A percentile compares a stretch with the other conserved stretches of the same genome.
Conservation (phyloP, 2,329 filamentous ascomycete genomes). For the Ophiostoma montium region DNA sequence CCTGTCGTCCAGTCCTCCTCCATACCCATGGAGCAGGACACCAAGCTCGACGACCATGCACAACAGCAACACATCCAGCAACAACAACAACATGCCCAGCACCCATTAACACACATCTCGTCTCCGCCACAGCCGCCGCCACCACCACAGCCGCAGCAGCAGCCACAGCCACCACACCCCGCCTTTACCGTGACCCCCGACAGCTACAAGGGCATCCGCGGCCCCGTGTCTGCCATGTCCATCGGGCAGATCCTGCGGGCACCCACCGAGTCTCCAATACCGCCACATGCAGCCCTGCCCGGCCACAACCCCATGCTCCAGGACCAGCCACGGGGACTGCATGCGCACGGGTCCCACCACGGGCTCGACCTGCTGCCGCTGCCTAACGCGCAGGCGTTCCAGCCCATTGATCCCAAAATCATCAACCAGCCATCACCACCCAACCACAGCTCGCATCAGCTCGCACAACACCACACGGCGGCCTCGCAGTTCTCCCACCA, state of each 20-base stretch:
- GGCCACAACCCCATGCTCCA: slow-evolving; percentile 20
- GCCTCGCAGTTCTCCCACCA: background rate
- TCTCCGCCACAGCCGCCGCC: slow-evolving; percentile 26
- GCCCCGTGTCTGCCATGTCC: slow-evolving; percentile 30
- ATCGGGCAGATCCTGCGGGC: slow-evolving; percentile 18
- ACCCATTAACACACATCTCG: slow-evolving; percentile 16
- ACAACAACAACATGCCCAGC: background rate
- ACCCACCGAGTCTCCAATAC: slow-evolving; percentile 16
- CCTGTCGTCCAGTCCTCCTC: background rate
- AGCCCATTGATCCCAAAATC: slow-evolving; percentile 47
- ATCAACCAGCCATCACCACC: slow-evolving; percentile 29
- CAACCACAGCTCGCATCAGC: background rate
- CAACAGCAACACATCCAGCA: background rate
- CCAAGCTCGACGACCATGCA: slow-evolving; percentile 4
- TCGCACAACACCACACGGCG: background rate
- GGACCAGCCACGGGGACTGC: slow-evolving; percentile 18
- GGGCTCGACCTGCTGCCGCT: slow-evolving; percentile 13
- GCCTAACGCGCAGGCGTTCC: slow-evolving; percentile 20
- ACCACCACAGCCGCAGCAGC: slow-evolving; percentile 11
- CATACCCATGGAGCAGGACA: slow-evolving; percentile 11
- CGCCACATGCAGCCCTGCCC: slow-evolving; percentile 16
- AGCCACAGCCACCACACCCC: slow-evolving; percentile 11
- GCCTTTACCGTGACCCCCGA: slow-evolving; percentile 19
- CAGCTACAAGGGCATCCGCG: slow-evolving; percentile 30
- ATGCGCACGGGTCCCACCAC: slow-evolving; percentile 21